Evolutionary conservation across 441 rosid species (phyloP), one percentile per base, ranked within the genome.

Genomic region (Geranium incanum): DNA sequence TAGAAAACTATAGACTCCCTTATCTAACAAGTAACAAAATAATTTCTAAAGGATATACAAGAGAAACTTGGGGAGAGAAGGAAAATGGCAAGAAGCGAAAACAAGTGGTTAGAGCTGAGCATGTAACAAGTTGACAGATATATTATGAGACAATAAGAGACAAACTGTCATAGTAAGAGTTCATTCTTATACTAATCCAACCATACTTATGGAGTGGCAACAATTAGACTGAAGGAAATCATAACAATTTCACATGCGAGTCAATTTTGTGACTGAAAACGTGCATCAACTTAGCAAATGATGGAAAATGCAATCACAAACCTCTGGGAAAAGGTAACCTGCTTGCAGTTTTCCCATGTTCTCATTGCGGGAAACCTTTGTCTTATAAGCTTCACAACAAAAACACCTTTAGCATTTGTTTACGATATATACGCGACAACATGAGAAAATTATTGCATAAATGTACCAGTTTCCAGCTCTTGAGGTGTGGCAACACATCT

Each of bases 311-410:
- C 23, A n/a, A 18, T 16, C 57, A 72, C 92, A 77, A 55, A 90
- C 98, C 97, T 95, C 98, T 0, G 97, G 98, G 81, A 95, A 95
- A 50, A 95, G 75, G 84, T 92, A 95, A 37, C 99, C 98, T 76
- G 98, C 99, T 83, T 95, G 97, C 82, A 95, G 97, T 78, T 95
- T 95, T 63, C 90, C 89, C 74, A 95, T 84, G 86, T 92, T 92
- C 69, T 78, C 85, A 81, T 95, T 95, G 45, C 99, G 81, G 41
- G 88, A 85, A 36, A 95, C 98, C n/a, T 82, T 85, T 0, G 98
- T 95, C 85, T 78, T 90, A 87, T 85, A 90, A 63, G 84, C 98
- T 90, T 78, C 75, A 84, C 21, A 79, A 67, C 67, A 73, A 77
- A 68, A 77, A 66, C 37, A 68, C 21, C 57, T 60, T 66, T 18